These are phyloP conservation scores for Canavalia gladiata DNA, from an alignment of 306 rosid genomes.

Conservation along the genomic window DNA sequence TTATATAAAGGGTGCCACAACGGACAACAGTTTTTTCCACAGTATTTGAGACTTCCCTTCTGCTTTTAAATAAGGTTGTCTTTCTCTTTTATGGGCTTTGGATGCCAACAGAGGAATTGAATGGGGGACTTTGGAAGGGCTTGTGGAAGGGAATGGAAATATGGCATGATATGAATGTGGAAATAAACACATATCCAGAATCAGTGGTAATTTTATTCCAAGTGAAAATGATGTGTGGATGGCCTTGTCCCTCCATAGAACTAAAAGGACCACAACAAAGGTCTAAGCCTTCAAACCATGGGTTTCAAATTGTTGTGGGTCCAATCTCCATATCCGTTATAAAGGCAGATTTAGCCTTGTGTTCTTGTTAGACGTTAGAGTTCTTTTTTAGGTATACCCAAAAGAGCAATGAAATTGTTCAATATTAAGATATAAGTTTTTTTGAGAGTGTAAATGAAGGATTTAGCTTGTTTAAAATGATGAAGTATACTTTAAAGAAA, in stretches of 20 bases:
- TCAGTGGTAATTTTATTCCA: not conserved
- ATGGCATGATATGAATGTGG: not conserved
- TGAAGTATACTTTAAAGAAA: no score
- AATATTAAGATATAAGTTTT: not conserved
- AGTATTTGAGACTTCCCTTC: not conserved
- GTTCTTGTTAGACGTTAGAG: not conserved
- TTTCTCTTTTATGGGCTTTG: conserved; percentile 17
- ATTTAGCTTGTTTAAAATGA: no score
- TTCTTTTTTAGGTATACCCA: conserved; percentile 23
- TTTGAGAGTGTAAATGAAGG: not conserved
- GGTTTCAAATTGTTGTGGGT: conserved; percentile 39
- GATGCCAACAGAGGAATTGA: conserved; percentile 7
- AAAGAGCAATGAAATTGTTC: conserved; percentile 5
- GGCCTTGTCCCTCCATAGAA: not conserved
- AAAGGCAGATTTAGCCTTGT: not conserved
- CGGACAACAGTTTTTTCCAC: not conserved
- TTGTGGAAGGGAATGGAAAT: not conserved
- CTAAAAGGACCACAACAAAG: conserved; percentile 36
- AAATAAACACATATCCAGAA: not conserved
- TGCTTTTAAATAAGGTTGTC: not conserved
- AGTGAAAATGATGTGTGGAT: conserved; percentile 21
- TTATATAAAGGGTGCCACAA: not conserved
- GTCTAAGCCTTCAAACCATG: conserved; percentile 22
- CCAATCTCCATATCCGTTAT: conserved; percentile 30
- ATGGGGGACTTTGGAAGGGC: conserved; percentile 11